Evolutionary conservation across 2,329 filamentous ascomycete species (phyloP).

Genomic region (Hypoxylon sp.): DNA sequence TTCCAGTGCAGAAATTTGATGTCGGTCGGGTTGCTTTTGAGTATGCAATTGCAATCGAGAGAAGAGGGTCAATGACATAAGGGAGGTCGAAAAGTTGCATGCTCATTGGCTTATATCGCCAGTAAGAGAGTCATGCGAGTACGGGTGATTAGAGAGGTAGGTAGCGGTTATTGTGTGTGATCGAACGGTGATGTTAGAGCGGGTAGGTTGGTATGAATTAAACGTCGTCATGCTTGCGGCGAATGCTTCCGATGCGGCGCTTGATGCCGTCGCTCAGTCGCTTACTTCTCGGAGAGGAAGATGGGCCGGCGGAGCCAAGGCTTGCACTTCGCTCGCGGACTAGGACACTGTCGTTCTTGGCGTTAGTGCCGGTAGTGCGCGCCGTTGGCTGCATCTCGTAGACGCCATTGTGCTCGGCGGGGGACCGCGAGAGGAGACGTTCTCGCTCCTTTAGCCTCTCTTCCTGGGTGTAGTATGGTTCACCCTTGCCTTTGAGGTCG

Average conservation of each 20-base stretch:
- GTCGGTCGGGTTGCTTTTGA: too few species aligned
- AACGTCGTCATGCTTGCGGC: constrained; percentile 55
- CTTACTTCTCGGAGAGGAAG: constrained; percentile 47
- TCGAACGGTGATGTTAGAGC: background rate
- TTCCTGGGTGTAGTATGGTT: constrained; percentile 79
- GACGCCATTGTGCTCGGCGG: constrained; percentile 49
- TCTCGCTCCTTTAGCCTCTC: constrained; percentile 69
- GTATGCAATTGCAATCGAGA: too few species aligned
- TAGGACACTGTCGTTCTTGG: constrained; percentile 43
- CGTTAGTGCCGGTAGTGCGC: constrained; percentile 20
- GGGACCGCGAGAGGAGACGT: constrained; percentile 28
- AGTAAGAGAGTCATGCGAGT: too few species aligned
- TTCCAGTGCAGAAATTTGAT: too few species aligned
- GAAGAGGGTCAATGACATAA: too few species aligned
- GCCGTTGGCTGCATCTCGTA: constrained; percentile 62
- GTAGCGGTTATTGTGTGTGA: too few species aligned
- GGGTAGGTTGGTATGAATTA: constrained; percentile 1
- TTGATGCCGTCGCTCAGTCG: constrained; percentile 64
- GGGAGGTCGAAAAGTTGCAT: too few species aligned
- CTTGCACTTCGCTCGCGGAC: constrained; percentile 61
- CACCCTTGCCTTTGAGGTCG: constrained; percentile 85
- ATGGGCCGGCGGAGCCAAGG: constrained; percentile 42
- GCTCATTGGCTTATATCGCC: too few species aligned
- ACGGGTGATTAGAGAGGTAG: too few species aligned
- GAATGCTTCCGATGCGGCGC: constrained; percentile 65